Base-by-base conservation (phyloP, 1,284 basidiomycete species). In the Pyrrhoderma noxium region DNA sequence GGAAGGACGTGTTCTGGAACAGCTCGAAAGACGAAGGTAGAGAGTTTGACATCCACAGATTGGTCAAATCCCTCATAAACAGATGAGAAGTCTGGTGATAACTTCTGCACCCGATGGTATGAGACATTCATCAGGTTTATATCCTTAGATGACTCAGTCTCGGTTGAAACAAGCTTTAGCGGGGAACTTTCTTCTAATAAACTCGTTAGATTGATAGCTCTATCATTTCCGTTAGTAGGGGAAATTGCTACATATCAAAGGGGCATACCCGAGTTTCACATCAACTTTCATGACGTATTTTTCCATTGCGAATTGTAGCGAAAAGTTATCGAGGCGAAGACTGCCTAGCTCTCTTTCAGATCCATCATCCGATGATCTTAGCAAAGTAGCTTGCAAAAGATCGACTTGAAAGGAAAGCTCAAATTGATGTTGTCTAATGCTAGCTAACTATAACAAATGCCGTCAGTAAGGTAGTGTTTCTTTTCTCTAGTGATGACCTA, bases 331-430 rank as follows among this genome's bases (percentile, higher is more conserved):
- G 27, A 99, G 77, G 2, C 80, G 74, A 8, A 95, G 80, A 61
- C 90, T 80, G 7, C 93, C 95, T 11, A 99, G 70, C 3, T 76
- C 71, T 53, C 74, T 80, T 57, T 96, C 93, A 2, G 69, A 64
- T 23, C 79, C 80, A 47, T 80, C 74, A 34, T 70, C 64, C 38
- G 69, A 70, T 2, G 82, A 79, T 57, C 89, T 90, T 62, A 79
- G 93, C 49, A 99, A 73, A 2, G 86, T 83, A 0, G 87, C 92
- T 49, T 87, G 78, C n/a, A 99, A 73, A 49, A 80, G 80, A 52
- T 93, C 91, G 36, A 99, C 97, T 35, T 83, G 74, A 68, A 99
- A 98, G 46, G 86, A 75, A 57, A 99, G 74, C 67, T 97, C 90
- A 59, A 99, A 92, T 1, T 79, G 77, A 61, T 88, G 86, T 63